These are phyloP conservation scores for Panaeolus papilionaceus DNA, from an alignment of 768 basidiomycete species.

Conservation along the genomic window DNA sequence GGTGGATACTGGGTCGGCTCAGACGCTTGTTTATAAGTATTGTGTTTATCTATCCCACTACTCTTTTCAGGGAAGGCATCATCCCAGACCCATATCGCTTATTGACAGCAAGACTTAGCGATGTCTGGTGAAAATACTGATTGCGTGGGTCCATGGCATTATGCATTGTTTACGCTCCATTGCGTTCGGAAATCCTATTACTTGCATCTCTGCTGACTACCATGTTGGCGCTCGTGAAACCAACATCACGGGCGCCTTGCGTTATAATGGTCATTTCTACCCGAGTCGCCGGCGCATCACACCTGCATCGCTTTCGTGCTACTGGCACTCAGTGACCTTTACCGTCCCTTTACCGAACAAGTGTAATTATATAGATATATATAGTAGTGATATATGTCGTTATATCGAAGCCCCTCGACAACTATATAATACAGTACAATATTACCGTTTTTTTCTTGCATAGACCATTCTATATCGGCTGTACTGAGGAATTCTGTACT, in stretches of 20 bases:
- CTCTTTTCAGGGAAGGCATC: neutral
- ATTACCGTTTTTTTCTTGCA: slow-evolving; percentile 41
- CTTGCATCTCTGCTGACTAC: neutral
- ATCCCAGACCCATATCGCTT: neutral
- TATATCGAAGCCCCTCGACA: neutral
- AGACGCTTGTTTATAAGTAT: neutral
- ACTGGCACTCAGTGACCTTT: too few relatives aligned
- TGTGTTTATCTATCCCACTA: neutral
- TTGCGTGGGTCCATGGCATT: neutral
- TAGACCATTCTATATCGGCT: slow-evolving; percentile 66
- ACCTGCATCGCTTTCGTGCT: too few relatives aligned
- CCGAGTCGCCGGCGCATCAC: neutral
- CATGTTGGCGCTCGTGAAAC: neutral
- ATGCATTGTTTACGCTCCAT: neutral
- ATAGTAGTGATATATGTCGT: neutral
- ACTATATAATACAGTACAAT: neutral
- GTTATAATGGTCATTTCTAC: neutral
- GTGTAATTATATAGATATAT: neutral
- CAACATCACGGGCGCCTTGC: neutral
- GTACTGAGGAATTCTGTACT: slow-evolving; percentile 53
- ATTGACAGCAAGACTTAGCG: neutral
- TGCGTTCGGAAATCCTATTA: neutral
- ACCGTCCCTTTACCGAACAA: neutral
- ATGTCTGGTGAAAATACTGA: neutral
- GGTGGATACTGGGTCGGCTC: neutral